These are phyloP conservation scores for Aspergillus candidus DNA, from an alignment of 2,329 filamentous ascomycete genomes.

Conservation along the genomic window DNA sequence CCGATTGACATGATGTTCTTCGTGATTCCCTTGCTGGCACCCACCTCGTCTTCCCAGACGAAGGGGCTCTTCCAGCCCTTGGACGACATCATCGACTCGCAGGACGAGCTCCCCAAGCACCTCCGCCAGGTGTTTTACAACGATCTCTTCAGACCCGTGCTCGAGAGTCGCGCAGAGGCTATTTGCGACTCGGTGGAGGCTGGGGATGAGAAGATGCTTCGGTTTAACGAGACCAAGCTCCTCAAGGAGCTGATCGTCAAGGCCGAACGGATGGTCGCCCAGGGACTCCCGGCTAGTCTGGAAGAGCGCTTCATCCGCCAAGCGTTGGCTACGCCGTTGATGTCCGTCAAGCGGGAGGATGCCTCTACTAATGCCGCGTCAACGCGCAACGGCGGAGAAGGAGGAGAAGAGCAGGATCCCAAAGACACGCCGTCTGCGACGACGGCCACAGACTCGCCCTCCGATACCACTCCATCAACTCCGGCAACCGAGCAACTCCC, in stretches of 20 bases:
- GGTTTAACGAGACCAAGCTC: constrained; percentile 68
- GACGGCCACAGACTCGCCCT: constrained; percentile 30
- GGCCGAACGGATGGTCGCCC: constrained; percentile 60
- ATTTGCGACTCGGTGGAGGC: constrained; percentile 80
- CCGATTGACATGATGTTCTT: constrained; percentile 80
- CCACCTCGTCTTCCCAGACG: constrained; percentile 39
- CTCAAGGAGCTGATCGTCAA: constrained; percentile 61
- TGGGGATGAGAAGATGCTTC: constrained; percentile 78
- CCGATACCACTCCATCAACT: constrained; percentile 34
- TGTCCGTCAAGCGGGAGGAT: constrained; percentile 59
- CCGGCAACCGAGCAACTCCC: constrained; percentile 28
- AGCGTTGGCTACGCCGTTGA: constrained; percentile 67
- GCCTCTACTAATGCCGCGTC: constrained; percentile 21
- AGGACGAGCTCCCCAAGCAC: constrained; percentile 37
- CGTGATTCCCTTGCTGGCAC: constrained; percentile 62
- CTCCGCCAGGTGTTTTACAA: constrained; percentile 37
- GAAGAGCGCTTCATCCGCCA: constrained; percentile 78
- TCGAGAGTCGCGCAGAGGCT: constrained; percentile 61
- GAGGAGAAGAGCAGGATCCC: constrained; percentile 19
- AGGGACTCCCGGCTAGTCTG: constrained; percentile 68
- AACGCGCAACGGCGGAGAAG: constrained; percentile 19
- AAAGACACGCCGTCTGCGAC: constrained; percentile 29
- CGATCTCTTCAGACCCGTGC: constrained; percentile 34
- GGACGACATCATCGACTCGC: constrained; percentile 45
- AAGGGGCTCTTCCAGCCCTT: constrained; percentile 41